Base-by-base conservation (phyloP, 495 filamentous ascomycete species). In the Neurospora tetrasperma region DNA sequence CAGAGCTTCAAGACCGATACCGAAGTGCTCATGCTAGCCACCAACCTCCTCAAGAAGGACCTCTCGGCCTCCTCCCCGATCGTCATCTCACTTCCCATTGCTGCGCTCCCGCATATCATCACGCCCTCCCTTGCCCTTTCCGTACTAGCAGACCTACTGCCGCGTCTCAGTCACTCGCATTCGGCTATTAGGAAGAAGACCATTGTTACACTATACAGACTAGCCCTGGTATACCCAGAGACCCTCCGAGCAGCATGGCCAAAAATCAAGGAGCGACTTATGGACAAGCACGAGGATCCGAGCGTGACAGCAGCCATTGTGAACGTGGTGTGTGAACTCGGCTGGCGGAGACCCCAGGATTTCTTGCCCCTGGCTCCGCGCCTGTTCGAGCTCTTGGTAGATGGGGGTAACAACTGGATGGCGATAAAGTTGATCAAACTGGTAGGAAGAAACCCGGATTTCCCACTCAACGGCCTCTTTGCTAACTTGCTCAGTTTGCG, bases 351-450 rank as follows among this genome's bases (percentile, higher is more conserved):
- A 74, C 96, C 96, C 2, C 90, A 92, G 73, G 97, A 99, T 79
- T 98, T 98, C 76, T 86, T 99, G 3, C 91, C 96, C 9, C 83
- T 99, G 16, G 96, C 96, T 6, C 96, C 96, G 12, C 87, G 96
- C 70, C 83, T 99, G 42, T 99, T 98, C 75, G 93, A 96, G 71
- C 84, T 99, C 12, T 84, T 99, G 11, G 94, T 97, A n/a, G 92
- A 95, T 70, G 89, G 93, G 41, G 92, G 91, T 7, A 98, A 99
- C 79, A 99, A 99, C 82, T 99, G 96, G 96, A 98, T 99, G 95
- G 94, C 94, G 42, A 98, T 99, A 78, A 99, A 99, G 77, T 88
- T 98, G 71, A 99, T 99, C 78, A 99, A 99, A 80, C 87, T 99
- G 70, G 94, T 96, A 78, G 73, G 90, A 82, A 20, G 66, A 16